Evolutionary conservation across 257 asterid species (phyloP).

Genomic region (Ocimum tenuiflorum): DNA sequence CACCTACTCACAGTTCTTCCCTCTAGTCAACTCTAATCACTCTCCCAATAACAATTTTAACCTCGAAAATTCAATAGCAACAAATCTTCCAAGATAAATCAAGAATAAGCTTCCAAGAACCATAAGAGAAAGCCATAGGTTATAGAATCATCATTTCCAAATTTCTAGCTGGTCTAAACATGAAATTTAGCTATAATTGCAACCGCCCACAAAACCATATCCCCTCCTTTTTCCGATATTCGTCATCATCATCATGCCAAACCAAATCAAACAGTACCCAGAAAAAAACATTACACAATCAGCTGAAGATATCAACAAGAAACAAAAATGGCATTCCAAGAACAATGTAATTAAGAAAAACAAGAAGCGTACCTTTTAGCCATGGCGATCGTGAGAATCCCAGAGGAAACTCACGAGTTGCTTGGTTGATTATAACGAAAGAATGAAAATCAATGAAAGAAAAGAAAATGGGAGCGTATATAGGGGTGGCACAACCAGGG

Average conservation of each 20-base stretch:
- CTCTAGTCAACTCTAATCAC: neutral
- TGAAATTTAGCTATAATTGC: slow-evolving; percentile 1
- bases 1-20: too few relatives aligned
- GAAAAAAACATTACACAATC: neutral
- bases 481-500: slow-evolving; percentile 23
- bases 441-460: neutral
- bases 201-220: too few relatives aligned
- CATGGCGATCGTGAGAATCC: slow-evolving; percentile 30
- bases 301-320: neutral
- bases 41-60: neutral
- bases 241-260: neutral
- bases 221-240: neutral
- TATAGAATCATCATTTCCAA: neutral
- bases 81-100: neutral
- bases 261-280: neutral
- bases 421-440: neutral
- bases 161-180: neutral
- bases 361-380: slow-evolving; percentile 26
- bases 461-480: slow-evolving; percentile 22
- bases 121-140: too few relatives aligned
- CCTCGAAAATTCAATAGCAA: neutral
- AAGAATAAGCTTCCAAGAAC: neutral
- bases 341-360: neutral
- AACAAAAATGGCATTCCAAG: neutral
- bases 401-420: slow-evolving; percentile 16